These are phyloP conservation scores for Lizonia empirigonia DNA, from an alignment of 2,329 filamentous ascomycete genomes.

Conservation along the genomic window DNA sequence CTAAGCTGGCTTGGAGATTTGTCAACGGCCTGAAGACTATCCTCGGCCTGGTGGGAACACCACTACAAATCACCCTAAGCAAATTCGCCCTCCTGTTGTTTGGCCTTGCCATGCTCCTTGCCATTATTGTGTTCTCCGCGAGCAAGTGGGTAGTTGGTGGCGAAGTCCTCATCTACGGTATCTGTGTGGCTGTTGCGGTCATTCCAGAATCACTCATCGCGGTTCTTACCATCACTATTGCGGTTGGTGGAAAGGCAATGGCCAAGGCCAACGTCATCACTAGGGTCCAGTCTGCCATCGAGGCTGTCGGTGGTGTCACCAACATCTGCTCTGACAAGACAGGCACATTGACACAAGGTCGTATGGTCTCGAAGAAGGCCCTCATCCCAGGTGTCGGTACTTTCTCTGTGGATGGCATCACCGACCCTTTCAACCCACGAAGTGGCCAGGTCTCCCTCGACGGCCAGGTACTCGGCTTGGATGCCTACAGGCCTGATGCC, in stretches of 20 bases:
- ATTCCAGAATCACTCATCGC: conserved; percentile 64
- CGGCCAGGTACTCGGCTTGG: conserved; percentile 31
- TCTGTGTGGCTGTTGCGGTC: conserved; percentile 55
- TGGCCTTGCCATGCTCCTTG: conserved; percentile 71
- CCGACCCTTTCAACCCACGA: conserved; percentile 43
- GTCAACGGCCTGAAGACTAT: conserved; percentile 54
- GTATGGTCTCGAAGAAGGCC: conserved; percentile 49
- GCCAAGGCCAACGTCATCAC: conserved; percentile 50
- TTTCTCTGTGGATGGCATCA: conserved; percentile 42
- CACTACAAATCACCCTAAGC: conserved; percentile 81
- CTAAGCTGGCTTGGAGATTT: conserved; percentile 36
- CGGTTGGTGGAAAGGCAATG: conserved; percentile 51
- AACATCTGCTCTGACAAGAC: conserved; percentile 52
- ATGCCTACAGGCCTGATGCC: conserved; percentile 29
- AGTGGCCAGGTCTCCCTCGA: conserved; percentile 44
- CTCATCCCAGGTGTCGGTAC: conserved; percentile 45
- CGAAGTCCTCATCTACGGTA: conserved; percentile 56
- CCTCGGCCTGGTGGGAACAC: conserved; percentile 76
- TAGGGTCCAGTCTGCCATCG: conserved; percentile 47
- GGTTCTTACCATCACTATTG: conserved; percentile 70
- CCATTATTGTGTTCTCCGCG: conserved; percentile 70
- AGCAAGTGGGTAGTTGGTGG: conserved; percentile 55
- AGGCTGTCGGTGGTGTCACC: conserved; percentile 50
- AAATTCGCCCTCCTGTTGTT: conserved; percentile 85
- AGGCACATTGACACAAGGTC: conserved; percentile 49